Base-by-base conservation (phyloP, 805 yeast genomes). In the Blastobotrys chiropterorum region DNA sequence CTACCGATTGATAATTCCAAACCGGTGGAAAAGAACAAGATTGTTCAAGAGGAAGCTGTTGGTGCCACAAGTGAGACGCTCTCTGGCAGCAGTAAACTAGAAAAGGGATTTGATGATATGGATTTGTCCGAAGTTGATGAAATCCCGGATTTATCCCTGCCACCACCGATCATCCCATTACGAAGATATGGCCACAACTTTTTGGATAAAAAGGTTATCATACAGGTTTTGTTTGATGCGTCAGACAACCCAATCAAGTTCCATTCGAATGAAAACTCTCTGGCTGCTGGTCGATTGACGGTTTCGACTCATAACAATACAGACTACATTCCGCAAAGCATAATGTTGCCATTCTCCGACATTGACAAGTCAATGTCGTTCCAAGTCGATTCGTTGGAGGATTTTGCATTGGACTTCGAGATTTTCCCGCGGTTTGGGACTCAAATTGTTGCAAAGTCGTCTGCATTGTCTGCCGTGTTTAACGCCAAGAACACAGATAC, bases 131-230 rank as follows among this genome's bases (percentile, higher is more conserved):
- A 50, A 16, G 71, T 80, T 5, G 95, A 89, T 58, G 76, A 82
- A 15, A 92, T 94, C 50, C 98, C 99, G 0, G 96, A 89, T 61
- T 76, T 94, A 47, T 81, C 90, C 19, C 74, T 94, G 53, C 99
- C 99, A 0, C 99, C 99, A 1, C 99, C 99, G 2, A 88, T 94
- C 50, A 81, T 94, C 48, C 99, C 99, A 0, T 72, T 94, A 50
- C 77, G 97, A 61, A 80, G 95, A 61, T 94, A 94, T 65, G 99
- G 99, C 14, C 99, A 94, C 68, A 94, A 89, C 66, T 94, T 90
- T 72, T 71, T 94, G 62, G 98, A 94, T 64, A 87, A 86, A 65
- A 89, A 88, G 66, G 88, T 88, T 3, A 81, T 90, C 56, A 76
- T 94, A 30, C 96, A 90, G 64, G 70, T 94, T 43, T 76, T 79